Evolutionary conservation across 75 land plant species (phyloP).

Genomic region (Picea glauca): DNA sequence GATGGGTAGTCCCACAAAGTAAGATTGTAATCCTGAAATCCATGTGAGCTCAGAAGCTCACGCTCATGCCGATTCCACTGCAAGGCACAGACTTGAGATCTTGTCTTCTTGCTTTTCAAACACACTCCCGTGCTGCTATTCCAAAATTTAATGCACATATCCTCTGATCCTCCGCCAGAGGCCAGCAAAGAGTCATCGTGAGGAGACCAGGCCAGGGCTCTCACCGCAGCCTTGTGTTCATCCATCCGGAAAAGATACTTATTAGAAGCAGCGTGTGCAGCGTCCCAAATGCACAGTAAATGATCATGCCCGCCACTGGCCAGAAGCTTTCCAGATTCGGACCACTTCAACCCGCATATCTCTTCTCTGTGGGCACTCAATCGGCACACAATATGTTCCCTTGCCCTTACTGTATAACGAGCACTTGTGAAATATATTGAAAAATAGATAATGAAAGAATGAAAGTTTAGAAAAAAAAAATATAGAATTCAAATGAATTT

Average conservation of each 20-base stretch:
- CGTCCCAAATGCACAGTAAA: slow-evolving; percentile 39
- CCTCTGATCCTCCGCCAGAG: slow-evolving; percentile 37
- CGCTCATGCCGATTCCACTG: slow-evolving; percentile 44
- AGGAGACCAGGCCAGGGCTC: slow-evolving; percentile 45
- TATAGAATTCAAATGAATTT: too few species aligned
- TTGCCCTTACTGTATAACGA: slow-evolving; percentile 21
- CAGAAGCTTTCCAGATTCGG: slow-evolving; percentile 30
- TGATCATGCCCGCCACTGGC: slow-evolving; percentile 49
- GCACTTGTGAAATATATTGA: too few species aligned
- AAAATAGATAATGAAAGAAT: too few species aligned
- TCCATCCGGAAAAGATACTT: slow-evolving; percentile 35
- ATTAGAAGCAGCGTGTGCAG: slow-evolving; percentile 16
- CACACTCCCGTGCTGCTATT: slow-evolving; percentile 40
- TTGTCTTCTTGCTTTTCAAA: slow-evolving; percentile 31
- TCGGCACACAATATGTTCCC: slow-evolving; percentile 23
- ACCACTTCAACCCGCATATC: slow-evolving; percentile 46
- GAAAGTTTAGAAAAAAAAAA: neutral
- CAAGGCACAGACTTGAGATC: slow-evolving; percentile 43
- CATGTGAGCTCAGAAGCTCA: slow-evolving; percentile 42
- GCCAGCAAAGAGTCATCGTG: slow-evolving; percentile 35
- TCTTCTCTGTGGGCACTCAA: slow-evolving; percentile 35
- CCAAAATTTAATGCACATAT: slow-evolving; percentile 38
- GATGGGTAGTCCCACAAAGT: slow-evolving; percentile 42
- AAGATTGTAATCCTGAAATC: slow-evolving; percentile 40
- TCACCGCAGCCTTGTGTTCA: slow-evolving; percentile 42